Evolutionary conservation across 495 filamentous ascomycete genomes (phyloP).

Genomic region (Hyaloscypha bicolor): DNA sequence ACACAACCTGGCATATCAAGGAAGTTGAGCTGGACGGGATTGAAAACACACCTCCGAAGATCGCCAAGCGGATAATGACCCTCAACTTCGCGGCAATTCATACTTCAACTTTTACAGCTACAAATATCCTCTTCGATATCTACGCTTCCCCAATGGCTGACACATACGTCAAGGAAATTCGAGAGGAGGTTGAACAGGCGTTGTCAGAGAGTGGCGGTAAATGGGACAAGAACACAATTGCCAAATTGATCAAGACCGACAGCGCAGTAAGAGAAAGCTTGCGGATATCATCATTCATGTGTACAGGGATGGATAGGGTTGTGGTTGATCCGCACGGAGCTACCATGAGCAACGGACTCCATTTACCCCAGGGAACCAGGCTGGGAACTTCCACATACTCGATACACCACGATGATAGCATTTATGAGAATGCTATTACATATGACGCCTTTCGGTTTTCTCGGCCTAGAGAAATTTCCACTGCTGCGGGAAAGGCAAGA

Average conservation of each 20-base stretch:
- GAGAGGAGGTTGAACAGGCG: conserved; percentile 54
- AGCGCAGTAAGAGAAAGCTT: conserved; percentile 56
- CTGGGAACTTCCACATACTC: conserved; percentile 40
- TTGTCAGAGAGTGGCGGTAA: conserved; percentile 33
- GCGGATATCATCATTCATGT: conserved; percentile 42
- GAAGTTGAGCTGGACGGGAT: conserved; percentile 34
- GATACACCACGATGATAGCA: conserved; percentile 42
- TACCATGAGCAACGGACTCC: conserved; percentile 39
- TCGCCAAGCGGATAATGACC: conserved; percentile 40
- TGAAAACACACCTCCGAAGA: conserved; percentile 32
- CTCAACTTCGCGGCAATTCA: conserved; percentile 55
- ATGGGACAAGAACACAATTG: conserved; percentile 36
- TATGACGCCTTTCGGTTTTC: conserved; percentile 48
- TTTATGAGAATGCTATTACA: conserved; percentile 37
- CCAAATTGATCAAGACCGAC: conserved; percentile 51
- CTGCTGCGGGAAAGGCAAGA: not conserved
- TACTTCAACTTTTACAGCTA: conserved; percentile 50
- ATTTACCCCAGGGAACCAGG: conserved; percentile 39
- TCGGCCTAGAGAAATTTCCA: conserved; percentile 14
- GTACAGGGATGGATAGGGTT: conserved; percentile 40
- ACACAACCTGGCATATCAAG: conserved; percentile 40
- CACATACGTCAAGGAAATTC: conserved; percentile 48
- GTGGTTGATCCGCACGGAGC: conserved; percentile 43
- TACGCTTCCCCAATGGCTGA: conserved; percentile 44
- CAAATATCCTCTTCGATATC: conserved; percentile 48